These are phyloP conservation scores for Ensete glaucum DNA, from an alignment of 176 grass and related monocot species.

Conservation along the genomic window DNA sequence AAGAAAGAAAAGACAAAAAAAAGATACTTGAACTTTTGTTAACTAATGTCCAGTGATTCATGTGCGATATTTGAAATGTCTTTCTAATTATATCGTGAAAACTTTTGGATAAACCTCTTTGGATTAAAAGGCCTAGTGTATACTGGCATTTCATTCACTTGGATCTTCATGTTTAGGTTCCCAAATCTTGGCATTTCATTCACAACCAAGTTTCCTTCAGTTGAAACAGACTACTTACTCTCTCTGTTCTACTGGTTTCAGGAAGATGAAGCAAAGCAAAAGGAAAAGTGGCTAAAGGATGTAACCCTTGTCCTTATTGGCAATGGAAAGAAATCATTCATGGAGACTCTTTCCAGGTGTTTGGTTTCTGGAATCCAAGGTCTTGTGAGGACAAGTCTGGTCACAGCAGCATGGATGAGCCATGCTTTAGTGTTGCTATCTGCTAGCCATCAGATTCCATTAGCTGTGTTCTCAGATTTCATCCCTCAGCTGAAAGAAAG, in stretches of 20 bases:
- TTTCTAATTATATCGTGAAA: no score
- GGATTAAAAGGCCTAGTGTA: no score
- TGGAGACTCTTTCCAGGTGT: slow-evolving; percentile 47
- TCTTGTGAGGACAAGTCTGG: slow-evolving; percentile 31
- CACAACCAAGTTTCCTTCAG: background rate
- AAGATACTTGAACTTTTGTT: no score
- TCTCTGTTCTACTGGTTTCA: background rate
- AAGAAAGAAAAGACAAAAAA: background rate
- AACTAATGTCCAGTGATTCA: no score
- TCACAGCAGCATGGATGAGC: slow-evolving; percentile 46
- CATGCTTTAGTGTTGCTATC: slow-evolving; percentile 20
- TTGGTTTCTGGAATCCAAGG: slow-evolving; percentile 18
- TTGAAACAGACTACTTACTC: background rate
- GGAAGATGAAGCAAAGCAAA: slow-evolving; percentile 19
- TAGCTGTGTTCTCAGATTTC: slow-evolving; percentile 44
- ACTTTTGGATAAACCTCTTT: no score
- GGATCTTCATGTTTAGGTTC: no score
- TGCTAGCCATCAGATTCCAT: slow-evolving; percentile 17
- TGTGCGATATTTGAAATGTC: no score
- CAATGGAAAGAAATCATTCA: slow-evolving; percentile 30
- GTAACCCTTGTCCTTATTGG: slow-evolving; percentile 26
- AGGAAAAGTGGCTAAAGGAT: slow-evolving; percentile 28
- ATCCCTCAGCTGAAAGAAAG: slow-evolving; percentile 31
- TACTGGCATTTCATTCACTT: no score
- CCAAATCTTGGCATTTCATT: background rate